Evolutionary conservation across 2,329 filamentous ascomycete genomes (phyloP).

Genomic region (Monosporascus sp.): DNA sequence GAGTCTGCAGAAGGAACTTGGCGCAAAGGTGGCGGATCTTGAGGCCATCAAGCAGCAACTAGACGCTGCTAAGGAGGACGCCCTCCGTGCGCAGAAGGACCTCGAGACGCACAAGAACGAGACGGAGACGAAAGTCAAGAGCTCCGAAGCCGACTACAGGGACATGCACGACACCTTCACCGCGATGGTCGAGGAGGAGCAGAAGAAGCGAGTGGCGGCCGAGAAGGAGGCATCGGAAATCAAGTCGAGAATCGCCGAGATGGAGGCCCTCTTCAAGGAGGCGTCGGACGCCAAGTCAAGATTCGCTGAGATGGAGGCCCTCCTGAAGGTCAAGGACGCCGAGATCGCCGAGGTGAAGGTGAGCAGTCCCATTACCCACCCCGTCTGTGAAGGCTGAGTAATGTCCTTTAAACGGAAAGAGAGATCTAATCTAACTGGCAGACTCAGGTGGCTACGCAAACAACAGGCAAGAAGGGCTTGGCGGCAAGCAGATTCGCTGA

Average conservation of each 20-base stretch:
- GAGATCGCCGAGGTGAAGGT: conserved; percentile 60
- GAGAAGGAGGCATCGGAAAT: conserved; percentile 27
- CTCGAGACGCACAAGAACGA: conserved; percentile 48
- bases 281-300: conserved; percentile 25
- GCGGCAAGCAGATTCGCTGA: conserved; percentile 51
- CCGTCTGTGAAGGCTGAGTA: background rate
- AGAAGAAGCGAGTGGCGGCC: conserved; percentile 30
- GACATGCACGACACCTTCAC: conserved; percentile 61
- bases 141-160: conserved; percentile 54
- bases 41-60: conserved; percentile 39
- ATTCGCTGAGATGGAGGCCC: conserved; percentile 33
- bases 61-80: conserved; percentile 29
- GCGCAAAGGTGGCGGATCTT: conserved; percentile 25
- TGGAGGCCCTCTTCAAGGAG: conserved; percentile 30
- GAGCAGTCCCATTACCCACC: conserved; percentile 4
- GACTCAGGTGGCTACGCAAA: conserved; percentile 40
- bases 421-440: conserved; percentile 20
- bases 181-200: conserved; percentile 54
- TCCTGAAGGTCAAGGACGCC: conserved; percentile 54
- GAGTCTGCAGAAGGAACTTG: conserved; percentile 24
- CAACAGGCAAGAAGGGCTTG: conserved; percentile 43
- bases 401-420: conserved; percentile 3
- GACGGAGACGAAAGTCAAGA: conserved; percentile 48
- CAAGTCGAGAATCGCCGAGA: conserved; percentile 28
- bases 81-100: conserved; percentile 43